Evolutionary conservation across 2,329 filamentous ascomycete species (phyloP).

Genomic region (Alternaria sp.): DNA sequence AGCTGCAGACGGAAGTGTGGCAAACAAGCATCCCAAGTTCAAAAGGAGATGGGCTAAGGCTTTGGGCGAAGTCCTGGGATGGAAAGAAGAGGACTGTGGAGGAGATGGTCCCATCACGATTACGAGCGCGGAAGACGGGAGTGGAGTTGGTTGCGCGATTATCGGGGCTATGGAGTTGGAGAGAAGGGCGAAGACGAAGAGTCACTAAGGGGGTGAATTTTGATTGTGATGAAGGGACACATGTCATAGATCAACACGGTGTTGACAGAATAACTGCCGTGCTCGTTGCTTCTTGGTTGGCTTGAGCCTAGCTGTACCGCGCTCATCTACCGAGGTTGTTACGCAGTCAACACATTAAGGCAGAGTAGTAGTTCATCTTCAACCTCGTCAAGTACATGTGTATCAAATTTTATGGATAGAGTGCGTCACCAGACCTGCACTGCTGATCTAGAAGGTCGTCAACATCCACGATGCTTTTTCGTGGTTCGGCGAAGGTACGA

Average conservation of each 20-base stretch:
- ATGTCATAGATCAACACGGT: not conserved
- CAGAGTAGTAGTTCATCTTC: not conserved
- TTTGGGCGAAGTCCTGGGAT: conserved; percentile 48
- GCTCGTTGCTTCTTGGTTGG: not conserved
- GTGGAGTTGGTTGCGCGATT: conserved; percentile 49
- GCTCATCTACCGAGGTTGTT: not conserved
- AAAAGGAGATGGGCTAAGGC: conserved; percentile 50
- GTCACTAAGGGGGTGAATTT: not conserved
- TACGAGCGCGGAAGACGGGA: conserved; percentile 51
- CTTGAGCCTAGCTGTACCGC: not conserved
- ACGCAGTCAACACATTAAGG: not conserved
- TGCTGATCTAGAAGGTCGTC: not conserved
- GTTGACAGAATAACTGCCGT: not conserved
- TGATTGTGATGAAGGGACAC: not conserved
- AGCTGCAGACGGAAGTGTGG: conserved; percentile 49
- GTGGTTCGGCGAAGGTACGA: not conserved
- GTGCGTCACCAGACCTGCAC: not conserved
- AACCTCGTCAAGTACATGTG: not conserved
- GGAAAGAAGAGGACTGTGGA: conserved; percentile 29
- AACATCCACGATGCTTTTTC: not conserved
- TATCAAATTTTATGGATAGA: not conserved
- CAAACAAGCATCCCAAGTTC: conserved; percentile 52
- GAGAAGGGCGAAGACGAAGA: conserved; percentile 7
- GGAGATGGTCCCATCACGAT: conserved; percentile 45
- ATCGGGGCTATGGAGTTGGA: conserved; percentile 43